Evolutionary conservation across 768 basidiomycete genomes (phyloP), one percentile per base, ranked within the genome.

Genomic region (Lactarius indigo): DNA sequence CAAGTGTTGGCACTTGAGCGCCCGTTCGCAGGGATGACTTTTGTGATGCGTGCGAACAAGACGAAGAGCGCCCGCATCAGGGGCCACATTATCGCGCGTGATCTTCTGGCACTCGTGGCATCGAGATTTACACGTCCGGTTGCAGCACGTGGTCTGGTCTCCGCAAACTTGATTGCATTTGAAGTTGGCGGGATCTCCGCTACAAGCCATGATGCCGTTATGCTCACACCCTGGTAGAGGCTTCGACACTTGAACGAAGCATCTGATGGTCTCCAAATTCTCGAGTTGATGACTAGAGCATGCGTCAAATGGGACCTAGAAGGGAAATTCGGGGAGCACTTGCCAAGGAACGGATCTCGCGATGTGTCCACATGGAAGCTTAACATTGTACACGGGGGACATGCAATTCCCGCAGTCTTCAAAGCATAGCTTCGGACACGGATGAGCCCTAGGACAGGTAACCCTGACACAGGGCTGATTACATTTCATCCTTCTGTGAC

Each of bases 181-280:
- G 41, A 70, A 61, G 1, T 30, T 18, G 4, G 50, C 28, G 4
- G 73, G 73, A 42, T 75, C 71, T 20, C 33, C 50, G 39, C 58
- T 33, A 55, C 74, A 75, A 4, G 67, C n/a, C 39, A 73, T 65
- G 9, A 31, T 55, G 4, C 70, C 72, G 1, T 37, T 55, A 52
- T 79, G 79, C 33, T 77, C 78, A 70, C 79, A 79, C 5, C 42
- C 31, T 2, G 72, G 71, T 7, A 77, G 73, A 17, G 57, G 59
- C 64, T 76, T 77, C 52, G 10, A 57, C 15, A 78, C 74, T 31
- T 30, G 54, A 9, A 57, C 66, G 2, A 39, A 5, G 54, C 79
- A 79, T 4, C 68, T 59, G 52, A 78, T 67, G 0, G 65, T n/a
- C 4, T 23, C 59, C 59, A 74, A 64, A 12, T 74, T 65, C 18